Percentiles rank a stretch among this genome's conserved stretches.
phyloP scores from a whole-genome alignment of 202 grass and related monocot species.

The Panicum hallii region DNA sequence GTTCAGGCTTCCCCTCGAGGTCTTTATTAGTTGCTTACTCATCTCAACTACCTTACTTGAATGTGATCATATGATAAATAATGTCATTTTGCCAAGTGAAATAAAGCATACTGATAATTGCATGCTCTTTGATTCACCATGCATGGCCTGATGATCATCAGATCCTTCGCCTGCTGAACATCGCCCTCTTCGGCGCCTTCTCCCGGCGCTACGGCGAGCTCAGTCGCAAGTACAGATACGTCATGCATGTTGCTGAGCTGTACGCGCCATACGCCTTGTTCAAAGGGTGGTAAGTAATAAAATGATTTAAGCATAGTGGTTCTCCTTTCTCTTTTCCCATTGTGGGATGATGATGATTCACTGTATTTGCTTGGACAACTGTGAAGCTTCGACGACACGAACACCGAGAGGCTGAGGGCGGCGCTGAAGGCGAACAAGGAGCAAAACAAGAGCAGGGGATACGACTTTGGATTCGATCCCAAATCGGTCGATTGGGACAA shows the following conservation, averaged over 20 bases:
- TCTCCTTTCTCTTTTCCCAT: too few relatives aligned
- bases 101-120: neutral
- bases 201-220: constrained; percentile 26
- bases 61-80: neutral
- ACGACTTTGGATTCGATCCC: constrained; percentile 44
- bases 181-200: constrained; percentile 22
- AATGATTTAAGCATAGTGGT: neutral
- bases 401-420: constrained; percentile 37
- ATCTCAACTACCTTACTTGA: neutral
- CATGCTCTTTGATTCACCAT: neutral
- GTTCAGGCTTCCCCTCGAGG: constrained; percentile 69
- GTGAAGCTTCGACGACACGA: constrained; percentile 46
- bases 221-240: constrained; percentile 39
- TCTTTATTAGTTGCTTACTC: neutral
- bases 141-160: neutral
- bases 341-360: neutral
- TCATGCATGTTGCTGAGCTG: constrained; percentile 43
- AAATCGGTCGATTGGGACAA: constrained; percentile 45
- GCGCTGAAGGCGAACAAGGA: neutral
- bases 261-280: constrained; percentile 53
- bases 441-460: neutral
- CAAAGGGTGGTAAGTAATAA: constrained; percentile 50
- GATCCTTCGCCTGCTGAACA: constrained; percentile 34
- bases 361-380: neutral
- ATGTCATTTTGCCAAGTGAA: neutral